These are phyloP conservation scores for Iris macrosiphon DNA, from an alignment of 106 monocot genomes.

Conservation along the genomic window DNA sequence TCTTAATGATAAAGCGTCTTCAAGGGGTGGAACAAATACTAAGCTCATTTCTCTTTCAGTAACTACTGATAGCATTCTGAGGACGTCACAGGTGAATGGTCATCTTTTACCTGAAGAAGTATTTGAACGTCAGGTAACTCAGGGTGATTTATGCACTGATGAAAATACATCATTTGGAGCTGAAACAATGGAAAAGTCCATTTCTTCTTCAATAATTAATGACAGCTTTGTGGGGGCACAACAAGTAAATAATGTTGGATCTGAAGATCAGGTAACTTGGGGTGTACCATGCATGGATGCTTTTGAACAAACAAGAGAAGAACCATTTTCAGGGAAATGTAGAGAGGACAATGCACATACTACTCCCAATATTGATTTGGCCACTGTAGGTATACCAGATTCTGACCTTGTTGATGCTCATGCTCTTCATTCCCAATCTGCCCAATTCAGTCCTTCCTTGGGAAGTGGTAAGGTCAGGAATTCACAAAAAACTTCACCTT, in stretches of 20 bases:
- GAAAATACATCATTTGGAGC: conserved; percentile 3
- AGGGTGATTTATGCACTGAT: no score
- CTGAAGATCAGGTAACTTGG: not conserved
- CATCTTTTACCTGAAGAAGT: no score
- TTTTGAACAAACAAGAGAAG: conserved; percentile 6
- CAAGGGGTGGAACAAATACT: no score
- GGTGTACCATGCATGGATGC: conserved; percentile 8
- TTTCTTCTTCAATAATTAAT: conserved; percentile 8
- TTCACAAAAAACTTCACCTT: conserved; percentile 6
- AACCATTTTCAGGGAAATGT: conserved; percentile 2
- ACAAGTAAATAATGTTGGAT: conserved; percentile 3
- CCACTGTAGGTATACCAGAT: not conserved
- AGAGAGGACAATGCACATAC: conserved; percentile 3
- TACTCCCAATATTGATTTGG: conserved; percentile 4
- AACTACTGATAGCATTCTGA: no score
- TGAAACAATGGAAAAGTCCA: conserved; percentile 1
- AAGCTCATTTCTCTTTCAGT: no score
- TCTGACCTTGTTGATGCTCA: conserved; percentile 6
- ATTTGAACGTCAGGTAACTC: no score
- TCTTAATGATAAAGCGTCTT: no score
- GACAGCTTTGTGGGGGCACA: not conserved
- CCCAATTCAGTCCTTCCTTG: not conserved
- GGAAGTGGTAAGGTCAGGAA: not conserved
- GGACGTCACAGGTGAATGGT: no score
- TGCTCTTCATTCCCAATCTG: not conserved